Evolutionary conservation across 2,329 filamentous ascomycete species (phyloP).

Genomic region (Colletotrichum sidae): DNA sequence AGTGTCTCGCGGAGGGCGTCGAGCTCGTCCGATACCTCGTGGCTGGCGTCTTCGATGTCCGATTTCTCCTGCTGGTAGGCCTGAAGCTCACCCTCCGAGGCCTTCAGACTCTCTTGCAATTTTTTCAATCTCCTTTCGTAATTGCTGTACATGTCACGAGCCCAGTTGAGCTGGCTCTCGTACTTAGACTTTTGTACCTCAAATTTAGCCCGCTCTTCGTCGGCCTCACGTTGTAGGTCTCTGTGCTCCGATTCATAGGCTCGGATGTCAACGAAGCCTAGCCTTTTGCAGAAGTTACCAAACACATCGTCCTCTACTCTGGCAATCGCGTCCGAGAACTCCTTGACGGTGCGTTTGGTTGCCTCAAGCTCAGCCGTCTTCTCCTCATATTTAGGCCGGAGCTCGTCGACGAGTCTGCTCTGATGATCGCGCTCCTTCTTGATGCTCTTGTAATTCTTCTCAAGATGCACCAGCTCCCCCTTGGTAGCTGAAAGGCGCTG

Average conservation of each 20-base stretch:
- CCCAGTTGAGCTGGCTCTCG: conserved; percentile 70
- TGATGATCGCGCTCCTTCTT: conserved; percentile 82
- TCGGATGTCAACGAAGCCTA: conserved; percentile 90
- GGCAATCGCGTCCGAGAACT: conserved; percentile 73
- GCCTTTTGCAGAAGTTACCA: conserved; percentile 82
- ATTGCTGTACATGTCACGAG: conserved; percentile 62
- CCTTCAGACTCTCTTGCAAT: conserved; percentile 74
- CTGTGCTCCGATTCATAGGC: conserved; percentile 96
- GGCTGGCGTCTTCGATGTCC: conserved; percentile 78
- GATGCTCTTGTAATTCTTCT: conserved; percentile 87
- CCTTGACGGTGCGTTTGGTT: conserved; percentile 60
- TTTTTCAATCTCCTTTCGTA: conserved; percentile 76
- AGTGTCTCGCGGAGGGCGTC: conserved; percentile 80
- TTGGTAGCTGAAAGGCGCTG: conserved; percentile 78
- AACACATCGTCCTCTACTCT: conserved; percentile 92
- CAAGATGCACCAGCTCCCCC: conserved; percentile 81
- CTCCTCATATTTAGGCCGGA: conserved; percentile 81
- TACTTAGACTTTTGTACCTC: conserved; percentile 84
- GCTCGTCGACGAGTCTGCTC: conserved; percentile 78
- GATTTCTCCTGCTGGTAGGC: conserved; percentile 79
- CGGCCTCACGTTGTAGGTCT: conserved; percentile 88
- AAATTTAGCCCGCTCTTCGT: conserved; percentile 88
- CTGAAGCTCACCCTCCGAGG: conserved; percentile 76
- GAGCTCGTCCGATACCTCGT: conserved; percentile 79
- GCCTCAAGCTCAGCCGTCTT: conserved; percentile 76